Conservation (phyloP, 2,329 filamentous ascomycete genomes). For the Aureobasidium musti region DNA sequence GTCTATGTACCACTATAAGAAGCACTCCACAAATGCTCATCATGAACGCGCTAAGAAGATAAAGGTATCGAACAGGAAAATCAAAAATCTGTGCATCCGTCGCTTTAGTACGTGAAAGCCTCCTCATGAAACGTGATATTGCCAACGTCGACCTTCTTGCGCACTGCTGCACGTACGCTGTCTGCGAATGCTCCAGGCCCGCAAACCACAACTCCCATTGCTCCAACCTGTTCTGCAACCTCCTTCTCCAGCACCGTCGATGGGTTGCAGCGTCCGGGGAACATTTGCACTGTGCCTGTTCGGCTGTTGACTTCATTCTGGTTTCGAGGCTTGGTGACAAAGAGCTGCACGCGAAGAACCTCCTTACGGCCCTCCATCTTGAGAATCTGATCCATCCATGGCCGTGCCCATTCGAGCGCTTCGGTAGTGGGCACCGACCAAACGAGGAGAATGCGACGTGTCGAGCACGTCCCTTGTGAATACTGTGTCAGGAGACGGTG, state of each 20-base stretch:
- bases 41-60: constrained; percentile 7
- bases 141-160: constrained; percentile 55
- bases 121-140: constrained; percentile 65
- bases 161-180: constrained; percentile 58
- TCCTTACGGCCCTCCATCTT: constrained; percentile 60
- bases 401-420: constrained; percentile 63
- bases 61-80: constrained; percentile 27
- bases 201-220: constrained; percentile 63
- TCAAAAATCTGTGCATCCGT: not conserved
- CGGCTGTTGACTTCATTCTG: constrained; percentile 57
- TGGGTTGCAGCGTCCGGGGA: constrained; percentile 60
- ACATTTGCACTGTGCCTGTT: constrained; percentile 63
- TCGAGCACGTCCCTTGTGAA: constrained; percentile 67
- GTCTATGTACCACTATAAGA: constrained; percentile 17
- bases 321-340: constrained; percentile 62
- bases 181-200: constrained; percentile 65
- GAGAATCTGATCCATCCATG: constrained; percentile 67
- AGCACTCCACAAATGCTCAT: constrained; percentile 22
- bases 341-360: constrained; percentile 61
- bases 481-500: constrained; percentile 70
- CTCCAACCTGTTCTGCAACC: constrained; percentile 57
- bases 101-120: constrained; percentile 61
- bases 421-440: constrained; percentile 78
- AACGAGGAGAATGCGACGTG: constrained; percentile 70
- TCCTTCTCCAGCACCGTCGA: constrained; percentile 60